Evolutionary conservation across 768 basidiomycete species (phyloP).

Genomic region (Trichaptum fuscoviolaceum): DNA sequence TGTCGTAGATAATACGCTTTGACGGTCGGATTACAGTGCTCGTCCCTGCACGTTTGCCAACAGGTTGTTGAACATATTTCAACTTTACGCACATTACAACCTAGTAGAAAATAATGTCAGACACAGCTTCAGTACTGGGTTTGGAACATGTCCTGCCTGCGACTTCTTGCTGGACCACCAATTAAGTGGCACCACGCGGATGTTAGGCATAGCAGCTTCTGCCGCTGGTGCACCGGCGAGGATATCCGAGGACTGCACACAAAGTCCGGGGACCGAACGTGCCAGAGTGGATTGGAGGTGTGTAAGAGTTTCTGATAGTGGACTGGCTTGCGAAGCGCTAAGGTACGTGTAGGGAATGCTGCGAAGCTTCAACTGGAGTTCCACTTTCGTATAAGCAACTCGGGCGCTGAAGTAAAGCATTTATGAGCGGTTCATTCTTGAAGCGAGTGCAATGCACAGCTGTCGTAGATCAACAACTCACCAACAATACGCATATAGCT

Average conservation of each 20-base stretch:
- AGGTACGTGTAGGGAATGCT: slow-evolving; percentile 75
- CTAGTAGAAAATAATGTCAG: slow-evolving; percentile 26
- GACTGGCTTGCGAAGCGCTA: slow-evolving; percentile 27
- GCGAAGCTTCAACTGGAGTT: slow-evolving; percentile 79
- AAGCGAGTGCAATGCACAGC: not conserved
- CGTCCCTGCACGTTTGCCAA: slow-evolving; percentile 60
- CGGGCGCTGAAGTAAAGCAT: slow-evolving; percentile 55
- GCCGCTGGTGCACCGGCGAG: slow-evolving; percentile 79
- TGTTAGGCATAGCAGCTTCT: slow-evolving; percentile 90
- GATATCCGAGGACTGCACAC: slow-evolving; percentile 77
- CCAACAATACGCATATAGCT: slow-evolving; percentile 88
- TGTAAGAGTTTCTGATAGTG: slow-evolving; percentile 40
- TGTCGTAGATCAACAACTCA: slow-evolving; percentile 27
- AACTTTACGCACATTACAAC: slow-evolving; percentile 89
- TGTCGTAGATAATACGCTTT: slow-evolving; percentile 86
- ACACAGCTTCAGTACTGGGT: not conserved
- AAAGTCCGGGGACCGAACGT: slow-evolving; percentile 75
- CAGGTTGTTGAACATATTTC: slow-evolving; percentile 83
- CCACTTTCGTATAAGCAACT: slow-evolving; percentile 85
- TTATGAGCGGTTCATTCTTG: not conserved
- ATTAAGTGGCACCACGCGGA: slow-evolving; percentile 80
- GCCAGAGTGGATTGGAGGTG: slow-evolving; percentile 69
- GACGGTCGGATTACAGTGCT: slow-evolving; percentile 71
- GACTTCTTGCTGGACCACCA: slow-evolving; percentile 88
- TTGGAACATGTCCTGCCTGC: slow-evolving; percentile 27